A percentile compares a stretch with the other conserved stretches of the same genome.
Conservation (phyloP, 2,329 filamentous ascomycete species). For the Pleurostoma richardsiae region DNA sequence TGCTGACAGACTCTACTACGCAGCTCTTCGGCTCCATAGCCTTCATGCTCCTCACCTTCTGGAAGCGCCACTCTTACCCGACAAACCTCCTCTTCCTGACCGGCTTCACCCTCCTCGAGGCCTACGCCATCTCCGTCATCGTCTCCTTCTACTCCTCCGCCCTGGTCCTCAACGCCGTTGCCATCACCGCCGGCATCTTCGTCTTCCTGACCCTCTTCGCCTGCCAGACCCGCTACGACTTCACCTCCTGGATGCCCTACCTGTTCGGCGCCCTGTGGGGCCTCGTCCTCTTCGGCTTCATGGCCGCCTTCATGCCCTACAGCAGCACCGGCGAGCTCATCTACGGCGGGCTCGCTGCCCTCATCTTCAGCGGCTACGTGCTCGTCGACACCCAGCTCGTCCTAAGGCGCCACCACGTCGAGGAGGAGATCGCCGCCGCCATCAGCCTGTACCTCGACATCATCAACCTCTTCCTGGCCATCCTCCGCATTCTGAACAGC, state of each 20-base stretch:
- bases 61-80: conserved; percentile 94
- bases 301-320: conserved; percentile 83
- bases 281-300: conserved; percentile 87
- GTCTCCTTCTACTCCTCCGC: conserved; percentile 82
- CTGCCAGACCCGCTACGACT: conserved; percentile 97
- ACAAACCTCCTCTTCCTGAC: conserved; percentile 90
- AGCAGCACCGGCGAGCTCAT: conserved; percentile 77
- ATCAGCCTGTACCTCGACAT: conserved; percentile 95
- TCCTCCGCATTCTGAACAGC: conserved; percentile 92
- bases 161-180: conserved; percentile 84
- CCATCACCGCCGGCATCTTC: conserved; percentile 83
- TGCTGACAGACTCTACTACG: neutral
- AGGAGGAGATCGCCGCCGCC: conserved; percentile 93
- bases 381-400: conserved; percentile 94
- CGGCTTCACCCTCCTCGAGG: conserved; percentile 86
- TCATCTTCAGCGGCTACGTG: conserved; percentile 93
- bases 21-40: conserved; percentile 74
- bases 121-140: conserved; percentile 88
- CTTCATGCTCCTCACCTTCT: conserved; percentile 85
- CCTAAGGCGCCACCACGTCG: conserved; percentile 92
- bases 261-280: conserved; percentile 89
- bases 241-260: conserved; percentile 95
- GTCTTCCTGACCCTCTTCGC: conserved; percentile 80
- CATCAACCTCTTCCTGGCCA: conserved; percentile 94
- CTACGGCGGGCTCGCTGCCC: conserved; percentile 74